Conservation (phyloP, 2,329 filamentous ascomycete species). For the Leptographium lundbergii region DNA sequence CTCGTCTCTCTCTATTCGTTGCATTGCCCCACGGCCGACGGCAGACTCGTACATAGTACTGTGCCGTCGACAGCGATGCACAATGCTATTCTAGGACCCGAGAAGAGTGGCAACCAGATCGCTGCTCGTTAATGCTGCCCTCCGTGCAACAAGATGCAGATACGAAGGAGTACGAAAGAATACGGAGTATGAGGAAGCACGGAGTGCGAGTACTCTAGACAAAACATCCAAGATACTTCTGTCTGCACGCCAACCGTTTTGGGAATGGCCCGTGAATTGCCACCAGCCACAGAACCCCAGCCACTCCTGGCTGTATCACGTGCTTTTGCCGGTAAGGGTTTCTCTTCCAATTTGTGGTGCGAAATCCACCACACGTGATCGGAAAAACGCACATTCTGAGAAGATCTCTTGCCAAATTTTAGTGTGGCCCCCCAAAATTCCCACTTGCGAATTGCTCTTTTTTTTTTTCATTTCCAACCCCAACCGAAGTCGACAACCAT, state of each 20-base stretch:
- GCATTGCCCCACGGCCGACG: too few species aligned
- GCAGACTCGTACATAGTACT: too few species aligned
- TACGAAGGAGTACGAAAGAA: background rate
- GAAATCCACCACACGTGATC: background rate
- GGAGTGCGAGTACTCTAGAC: too few species aligned
- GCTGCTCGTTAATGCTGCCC: background rate
- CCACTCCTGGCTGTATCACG: background rate
- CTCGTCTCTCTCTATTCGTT: too few species aligned
- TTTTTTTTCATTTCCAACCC: conserved; percentile 1
- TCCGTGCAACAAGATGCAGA: background rate
- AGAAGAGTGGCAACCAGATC: too few species aligned
- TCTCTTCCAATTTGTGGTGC: background rate
- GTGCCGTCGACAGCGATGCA: too few species aligned
- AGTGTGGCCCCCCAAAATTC: background rate
- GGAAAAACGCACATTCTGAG: background rate
- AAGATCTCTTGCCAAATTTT: background rate
- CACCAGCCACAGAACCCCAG: background rate
- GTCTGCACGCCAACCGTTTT: background rate
- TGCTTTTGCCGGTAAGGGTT: background rate
- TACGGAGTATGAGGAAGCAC: too few species aligned
- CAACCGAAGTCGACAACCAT: background rate
- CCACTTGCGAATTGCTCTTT: background rate
- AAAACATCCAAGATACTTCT: too few species aligned
- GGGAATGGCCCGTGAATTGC: background rate
- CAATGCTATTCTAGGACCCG: too few species aligned